These are phyloP conservation scores for Penicillium nordicum DNA, from an alignment of 2,329 filamentous ascomycete species.

Conservation along the genomic window DNA sequence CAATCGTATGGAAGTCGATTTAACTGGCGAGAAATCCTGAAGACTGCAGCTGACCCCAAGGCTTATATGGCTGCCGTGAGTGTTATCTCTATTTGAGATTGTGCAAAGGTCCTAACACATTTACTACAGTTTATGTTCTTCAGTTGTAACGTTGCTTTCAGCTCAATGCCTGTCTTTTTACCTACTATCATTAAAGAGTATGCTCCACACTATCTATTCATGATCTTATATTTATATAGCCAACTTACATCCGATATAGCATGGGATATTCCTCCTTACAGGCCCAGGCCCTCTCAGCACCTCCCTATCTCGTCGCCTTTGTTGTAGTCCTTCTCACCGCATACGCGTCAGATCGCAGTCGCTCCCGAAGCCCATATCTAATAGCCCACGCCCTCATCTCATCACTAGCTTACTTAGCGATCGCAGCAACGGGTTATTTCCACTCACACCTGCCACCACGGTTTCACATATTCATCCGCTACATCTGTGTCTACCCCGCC, in stretches of 20 bases:
- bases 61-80: constrained; percentile 67
- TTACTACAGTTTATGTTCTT: constrained; percentile 67
- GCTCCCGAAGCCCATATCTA: constrained; percentile 63
- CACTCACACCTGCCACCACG: constrained; percentile 35
- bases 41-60: constrained; percentile 62
- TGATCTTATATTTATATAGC: background rate
- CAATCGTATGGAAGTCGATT: constrained; percentile 41
- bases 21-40: constrained; percentile 55
- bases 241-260: constrained; percentile 22
- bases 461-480: constrained; percentile 51
- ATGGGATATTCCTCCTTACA: constrained; percentile 68
- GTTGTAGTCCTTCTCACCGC: constrained; percentile 68
- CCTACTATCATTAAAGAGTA: constrained; percentile 70
- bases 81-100: background rate
- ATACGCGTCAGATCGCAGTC: constrained; percentile 65
- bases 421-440: constrained; percentile 52
- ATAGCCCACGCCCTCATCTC: constrained; percentile 68
- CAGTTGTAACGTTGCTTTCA: constrained; percentile 82
- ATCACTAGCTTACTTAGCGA: constrained; percentile 60
- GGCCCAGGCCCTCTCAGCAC: constrained; percentile 75
- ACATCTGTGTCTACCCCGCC: constrained; percentile 74
- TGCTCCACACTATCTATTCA: constrained; percentile 7
- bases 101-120: background rate
- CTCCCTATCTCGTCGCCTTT: constrained; percentile 77
- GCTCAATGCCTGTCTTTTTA: constrained; percentile 81